Evolutionary conservation across 495 filamentous ascomycete species (phyloP).

Genomic region (Neurospora cerealis): DNA sequence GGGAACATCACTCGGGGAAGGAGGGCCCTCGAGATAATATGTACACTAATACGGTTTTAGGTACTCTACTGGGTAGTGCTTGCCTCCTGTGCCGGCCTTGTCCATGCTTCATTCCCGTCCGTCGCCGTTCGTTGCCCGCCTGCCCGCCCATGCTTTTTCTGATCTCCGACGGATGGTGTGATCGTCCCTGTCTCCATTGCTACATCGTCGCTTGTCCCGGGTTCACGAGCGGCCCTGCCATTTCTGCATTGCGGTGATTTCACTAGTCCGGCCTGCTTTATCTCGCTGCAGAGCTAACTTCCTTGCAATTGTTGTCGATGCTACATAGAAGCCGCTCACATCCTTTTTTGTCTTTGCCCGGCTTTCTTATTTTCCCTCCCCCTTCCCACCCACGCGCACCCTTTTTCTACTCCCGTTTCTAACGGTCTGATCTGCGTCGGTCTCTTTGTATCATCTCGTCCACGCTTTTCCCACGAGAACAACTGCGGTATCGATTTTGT

Average conservation of each 20-base stretch:
- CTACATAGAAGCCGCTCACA: neutral
- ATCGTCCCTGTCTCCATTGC: neutral
- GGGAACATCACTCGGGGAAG: neutral
- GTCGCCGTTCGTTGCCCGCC: neutral
- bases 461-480: neutral
- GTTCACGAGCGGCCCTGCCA: neutral
- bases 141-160: neutral
- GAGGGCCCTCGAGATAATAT: neutral
- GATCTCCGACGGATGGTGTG: neutral
- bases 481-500: neutral
- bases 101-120: neutral
- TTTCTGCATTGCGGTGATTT: neutral
- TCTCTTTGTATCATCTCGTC: neutral
- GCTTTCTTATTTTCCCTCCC: neutral
- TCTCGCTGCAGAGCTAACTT: neutral
- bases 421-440: neutral
- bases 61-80: neutral
- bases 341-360: neutral
- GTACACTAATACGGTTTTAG: neutral
- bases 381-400: neutral
- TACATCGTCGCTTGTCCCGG: neutral
- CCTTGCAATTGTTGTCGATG: neutral
- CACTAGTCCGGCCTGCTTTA: neutral
- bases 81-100: neutral
- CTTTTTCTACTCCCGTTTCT: neutral